A percentile compares a stretch with the other conserved stretches of the same genome.
Evolutionary conservation across 345 rosid genomes (phyloP).

Genomic region (Iberis pinnata): DNA sequence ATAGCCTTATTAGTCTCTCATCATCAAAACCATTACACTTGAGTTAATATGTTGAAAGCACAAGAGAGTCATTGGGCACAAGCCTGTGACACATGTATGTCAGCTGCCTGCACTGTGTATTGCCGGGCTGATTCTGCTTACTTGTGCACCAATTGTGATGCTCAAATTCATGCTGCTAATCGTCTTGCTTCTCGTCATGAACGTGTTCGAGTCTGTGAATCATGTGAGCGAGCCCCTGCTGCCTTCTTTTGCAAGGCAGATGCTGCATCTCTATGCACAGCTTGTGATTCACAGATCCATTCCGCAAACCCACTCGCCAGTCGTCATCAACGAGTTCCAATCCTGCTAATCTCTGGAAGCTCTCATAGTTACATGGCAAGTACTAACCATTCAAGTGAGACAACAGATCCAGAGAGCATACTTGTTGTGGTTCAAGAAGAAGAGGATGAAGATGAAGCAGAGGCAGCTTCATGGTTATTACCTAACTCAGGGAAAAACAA

Average conservation of each 20-base stretch:
- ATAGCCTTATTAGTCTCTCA: constrained; percentile 20
- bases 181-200: constrained; percentile 83
- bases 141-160: constrained; percentile 63
- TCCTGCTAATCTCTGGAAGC: constrained; percentile 53
- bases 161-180: constrained; percentile 71
- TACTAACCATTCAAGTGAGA: constrained; percentile 19
- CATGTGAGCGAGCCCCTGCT: constrained; percentile 82
- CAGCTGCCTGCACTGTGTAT: constrained; percentile 76
- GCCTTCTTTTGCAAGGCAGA: constrained; percentile 83
- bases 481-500: constrained; percentile 41
- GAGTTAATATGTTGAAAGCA: constrained; percentile 48
- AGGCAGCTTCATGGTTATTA: constrained; percentile 65
- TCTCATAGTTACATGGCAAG: no score
- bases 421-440: constrained; percentile 32
- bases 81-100: constrained; percentile 61
- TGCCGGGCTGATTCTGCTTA: constrained; percentile 84
- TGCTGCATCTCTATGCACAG: constrained; percentile 69
- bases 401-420: constrained; percentile 19
- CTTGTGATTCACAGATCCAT: constrained; percentile 80
- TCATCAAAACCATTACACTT: not conserved
- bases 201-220: constrained; percentile 76
- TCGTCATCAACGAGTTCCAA: constrained; percentile 82
- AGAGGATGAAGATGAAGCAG: constrained; percentile 47
- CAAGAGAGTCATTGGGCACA: constrained; percentile 60
- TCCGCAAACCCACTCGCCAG: constrained; percentile 88